Conservation (phyloP, 352 stramenopile genomes). For the Globisporangium heterothallicum region DNA sequence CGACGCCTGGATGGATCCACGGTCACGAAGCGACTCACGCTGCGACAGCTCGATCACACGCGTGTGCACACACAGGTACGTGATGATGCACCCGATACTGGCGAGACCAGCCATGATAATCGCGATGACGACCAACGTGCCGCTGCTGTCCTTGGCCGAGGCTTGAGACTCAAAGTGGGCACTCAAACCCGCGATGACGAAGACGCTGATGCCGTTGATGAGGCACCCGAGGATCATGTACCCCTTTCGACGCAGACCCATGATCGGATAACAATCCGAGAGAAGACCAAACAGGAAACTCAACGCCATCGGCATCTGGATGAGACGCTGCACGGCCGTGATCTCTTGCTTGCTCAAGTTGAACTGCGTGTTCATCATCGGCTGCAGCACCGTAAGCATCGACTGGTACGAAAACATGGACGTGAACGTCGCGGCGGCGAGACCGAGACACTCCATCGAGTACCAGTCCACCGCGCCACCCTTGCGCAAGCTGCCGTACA, state of each 20-base stretch:
- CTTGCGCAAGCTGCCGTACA: conserved; percentile 48
- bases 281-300: conserved; percentile 88
- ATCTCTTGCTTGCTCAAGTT: conserved; percentile 34
- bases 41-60: conserved; percentile 37
- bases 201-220: conserved; percentile 54
- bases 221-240: conserved; percentile 87
- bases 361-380: conserved; percentile 53
- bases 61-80: conserved; percentile 35
- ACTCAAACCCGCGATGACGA: conserved; percentile 50
- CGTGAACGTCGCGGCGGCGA: conserved; percentile 58
- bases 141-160: conserved; percentile 2
- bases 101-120: conserved; percentile 24
- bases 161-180: conserved; percentile 31
- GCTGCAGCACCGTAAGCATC: conserved; percentile 41
- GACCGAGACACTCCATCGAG: conserved; percentile 56
- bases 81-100: conserved; percentile 37
- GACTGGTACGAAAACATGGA: conserved; percentile 66
- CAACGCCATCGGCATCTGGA: conserved; percentile 84
- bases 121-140: conserved; percentile 16
- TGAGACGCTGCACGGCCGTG: conserved; percentile 42
- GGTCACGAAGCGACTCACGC: conserved; percentile 25
- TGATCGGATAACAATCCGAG: conserved; percentile 89
- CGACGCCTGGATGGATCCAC: conserved; percentile 23
- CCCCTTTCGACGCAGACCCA: conserved; percentile 83
- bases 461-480: conserved; percentile 48